Percentiles rank a stretch among this genome's conserved stretches.
Conservation (phyloP, 306 rosid genomes). For the Quercus parvula region DNA sequence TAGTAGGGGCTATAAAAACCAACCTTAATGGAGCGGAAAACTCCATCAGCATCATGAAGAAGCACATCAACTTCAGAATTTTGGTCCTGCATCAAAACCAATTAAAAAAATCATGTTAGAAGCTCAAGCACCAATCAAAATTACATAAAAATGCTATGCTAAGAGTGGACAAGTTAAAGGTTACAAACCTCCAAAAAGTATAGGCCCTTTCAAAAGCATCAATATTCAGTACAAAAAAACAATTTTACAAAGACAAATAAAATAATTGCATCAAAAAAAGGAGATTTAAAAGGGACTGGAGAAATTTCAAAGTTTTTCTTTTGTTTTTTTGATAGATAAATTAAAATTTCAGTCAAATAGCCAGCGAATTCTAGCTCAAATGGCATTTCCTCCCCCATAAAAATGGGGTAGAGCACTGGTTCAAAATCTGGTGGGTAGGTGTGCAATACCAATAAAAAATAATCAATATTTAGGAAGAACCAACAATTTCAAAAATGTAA, state of each 20-base stretch:
- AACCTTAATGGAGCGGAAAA: constrained; percentile 86
- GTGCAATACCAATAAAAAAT: not conserved
- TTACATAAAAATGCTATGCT: constrained; percentile 7
- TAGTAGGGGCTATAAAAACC: constrained; percentile 8
- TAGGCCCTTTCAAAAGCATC: not conserved
- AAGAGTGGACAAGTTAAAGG: not conserved
- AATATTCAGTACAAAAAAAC: not conserved
- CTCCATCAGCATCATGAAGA: constrained; percentile 70
- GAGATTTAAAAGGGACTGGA: not conserved
- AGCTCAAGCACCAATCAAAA: constrained; percentile 23
- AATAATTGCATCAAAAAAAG: not conserved
- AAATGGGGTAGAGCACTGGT: no score
- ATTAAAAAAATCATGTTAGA: constrained; percentile 14
- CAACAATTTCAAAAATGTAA: not conserved
- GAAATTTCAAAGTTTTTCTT: not conserved
- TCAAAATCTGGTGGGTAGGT: no score
- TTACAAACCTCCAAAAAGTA: not conserved
- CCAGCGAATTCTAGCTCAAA: no score
- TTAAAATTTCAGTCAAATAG: not conserved
- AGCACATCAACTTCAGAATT: constrained; percentile 58
- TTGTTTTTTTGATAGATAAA: not conserved
- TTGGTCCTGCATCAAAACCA: constrained; percentile 51
- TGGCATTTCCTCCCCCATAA: no score
- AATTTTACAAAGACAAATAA: not conserved
- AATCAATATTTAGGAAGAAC: not conserved